Percentiles rank a stretch among this genome's conserved stretches.
phyloP scores from a whole-genome alignment of 2,329 filamentous ascomycete species.

The Aureobasidium musti region DNA sequence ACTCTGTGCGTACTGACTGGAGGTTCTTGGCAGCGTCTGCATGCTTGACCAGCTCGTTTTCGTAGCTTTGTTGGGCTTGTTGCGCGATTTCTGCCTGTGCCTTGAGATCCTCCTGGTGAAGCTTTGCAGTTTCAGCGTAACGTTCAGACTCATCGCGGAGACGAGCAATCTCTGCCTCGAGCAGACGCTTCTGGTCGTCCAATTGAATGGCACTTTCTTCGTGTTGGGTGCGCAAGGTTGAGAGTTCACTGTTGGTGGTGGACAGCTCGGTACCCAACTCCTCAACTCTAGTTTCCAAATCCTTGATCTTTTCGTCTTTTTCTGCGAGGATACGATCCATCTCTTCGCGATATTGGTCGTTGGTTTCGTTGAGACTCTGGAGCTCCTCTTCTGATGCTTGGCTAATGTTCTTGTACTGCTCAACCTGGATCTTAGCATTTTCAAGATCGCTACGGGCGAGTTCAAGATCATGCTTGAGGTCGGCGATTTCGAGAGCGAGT shows the following conservation, averaged over 20 bases:
- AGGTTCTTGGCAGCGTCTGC: conserved; percentile 88
- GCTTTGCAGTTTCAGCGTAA: conserved; percentile 75
- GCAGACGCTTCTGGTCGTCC: conserved; percentile 77
- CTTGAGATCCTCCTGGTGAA: conserved; percentile 87
- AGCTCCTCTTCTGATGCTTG: conserved; percentile 86
- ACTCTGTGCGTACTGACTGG: conserved; percentile 74
- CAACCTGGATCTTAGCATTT: conserved; percentile 74
- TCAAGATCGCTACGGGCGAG: conserved; percentile 78
- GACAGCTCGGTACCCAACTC: conserved; percentile 81
- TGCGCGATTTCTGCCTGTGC: conserved; percentile 91
- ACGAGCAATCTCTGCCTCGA: conserved; percentile 76
- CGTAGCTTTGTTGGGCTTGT: conserved; percentile 92
- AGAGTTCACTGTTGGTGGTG: conserved; percentile 79
- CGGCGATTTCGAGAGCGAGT: conserved; percentile 76
- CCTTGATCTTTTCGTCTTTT: conserved; percentile 76
- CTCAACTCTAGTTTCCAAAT: conserved; percentile 79
- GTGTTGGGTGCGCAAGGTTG: conserved; percentile 75
- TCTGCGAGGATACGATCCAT: conserved; percentile 73
- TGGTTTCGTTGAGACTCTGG: conserved; percentile 72
- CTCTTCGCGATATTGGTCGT: conserved; percentile 86
- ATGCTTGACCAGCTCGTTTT: conserved; percentile 91
- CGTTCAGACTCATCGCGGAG: conserved; percentile 83
- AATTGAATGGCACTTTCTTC: conserved; percentile 69
- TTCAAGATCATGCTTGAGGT: conserved; percentile 85
- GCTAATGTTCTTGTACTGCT: conserved; percentile 86